phyloP scores from a whole-genome alignment of 768 basidiomycete genomes.

The Hericium erinaceus region DNA sequence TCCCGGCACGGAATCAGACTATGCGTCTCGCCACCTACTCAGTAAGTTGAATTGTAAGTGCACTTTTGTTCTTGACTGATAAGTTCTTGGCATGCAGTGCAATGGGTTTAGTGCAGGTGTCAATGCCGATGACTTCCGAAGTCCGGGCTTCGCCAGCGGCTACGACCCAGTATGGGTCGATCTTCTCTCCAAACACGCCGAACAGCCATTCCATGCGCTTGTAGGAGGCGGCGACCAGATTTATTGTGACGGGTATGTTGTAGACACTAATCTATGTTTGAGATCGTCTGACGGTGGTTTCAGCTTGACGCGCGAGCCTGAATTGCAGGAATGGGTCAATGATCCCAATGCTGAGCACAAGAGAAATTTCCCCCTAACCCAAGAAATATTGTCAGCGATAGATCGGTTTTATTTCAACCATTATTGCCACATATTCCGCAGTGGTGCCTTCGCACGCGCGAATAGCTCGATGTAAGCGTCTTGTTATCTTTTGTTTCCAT shows the following conservation, averaged over 20 bases:
- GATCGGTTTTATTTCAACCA: conserved; percentile 89
- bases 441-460: conserved; percentile 83
- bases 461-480: conserved; percentile 76
- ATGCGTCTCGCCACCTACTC: conserved; percentile 90
- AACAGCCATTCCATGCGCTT: conserved; percentile 79
- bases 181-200: conserved; percentile 72
- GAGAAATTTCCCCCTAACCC: conserved; percentile 47
- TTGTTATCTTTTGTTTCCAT: conserved; percentile 10
- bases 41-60: conserved; percentile 29
- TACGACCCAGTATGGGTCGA: conserved; percentile 94
- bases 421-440: conserved; percentile 79
- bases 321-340: conserved; percentile 79
- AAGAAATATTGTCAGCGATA: conserved; percentile 65
- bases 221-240: conserved; percentile 94
- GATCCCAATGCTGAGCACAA: conserved; percentile 50
- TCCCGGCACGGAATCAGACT: conserved; percentile 74
- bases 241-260: conserved; percentile 67
- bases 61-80: background rate
- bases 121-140: conserved; percentile 78
- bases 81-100: conserved; percentile 37
- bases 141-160: conserved; percentile 70
- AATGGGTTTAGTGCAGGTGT: conserved; percentile 87
- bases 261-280: background rate
- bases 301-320: conserved; percentile 79
- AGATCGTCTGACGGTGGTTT: background rate